These are phyloP conservation scores for Cytidiella melzeri DNA, from an alignment of 768 basidiomycete species.

Conservation along the genomic window DNA sequence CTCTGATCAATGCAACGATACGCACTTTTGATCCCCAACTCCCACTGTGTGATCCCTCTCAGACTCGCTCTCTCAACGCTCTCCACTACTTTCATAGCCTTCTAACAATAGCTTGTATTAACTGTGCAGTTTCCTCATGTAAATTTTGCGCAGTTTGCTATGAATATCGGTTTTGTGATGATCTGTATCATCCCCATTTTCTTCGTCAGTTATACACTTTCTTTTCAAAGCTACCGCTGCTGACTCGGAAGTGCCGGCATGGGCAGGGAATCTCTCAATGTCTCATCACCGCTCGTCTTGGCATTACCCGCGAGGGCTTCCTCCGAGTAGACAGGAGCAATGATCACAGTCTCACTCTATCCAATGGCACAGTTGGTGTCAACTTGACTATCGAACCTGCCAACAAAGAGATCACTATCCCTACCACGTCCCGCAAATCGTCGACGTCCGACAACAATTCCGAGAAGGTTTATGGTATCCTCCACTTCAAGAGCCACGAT, in stretches of 20 bases:
- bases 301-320: constrained; percentile 6
- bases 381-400: too few species aligned
- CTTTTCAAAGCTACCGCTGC: background rate
- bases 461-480: too few species aligned
- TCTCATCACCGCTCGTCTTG: constrained; percentile 20
- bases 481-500: too few species aligned
- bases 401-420: background rate
- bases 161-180: constrained; percentile 15
- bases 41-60: too few species aligned
- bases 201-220: constrained; percentile 9
- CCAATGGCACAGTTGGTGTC: too few species aligned
- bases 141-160: constrained; percentile 11
- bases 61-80: too few species aligned
- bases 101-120: too few species aligned
- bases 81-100: too few species aligned
- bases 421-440: background rate
- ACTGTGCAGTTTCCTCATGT: too few species aligned
- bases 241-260: background rate
- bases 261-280: constrained; percentile 22
- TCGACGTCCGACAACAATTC: background rate
- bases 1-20: too few species aligned
- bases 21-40: too few species aligned
- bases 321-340: too few species aligned
- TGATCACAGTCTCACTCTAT: background rate
- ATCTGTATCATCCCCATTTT: constrained; percentile 12